phyloP scores from a whole-genome alignment of 2,329 filamentous ascomycete species.

The Beauveria sp. region DNA sequence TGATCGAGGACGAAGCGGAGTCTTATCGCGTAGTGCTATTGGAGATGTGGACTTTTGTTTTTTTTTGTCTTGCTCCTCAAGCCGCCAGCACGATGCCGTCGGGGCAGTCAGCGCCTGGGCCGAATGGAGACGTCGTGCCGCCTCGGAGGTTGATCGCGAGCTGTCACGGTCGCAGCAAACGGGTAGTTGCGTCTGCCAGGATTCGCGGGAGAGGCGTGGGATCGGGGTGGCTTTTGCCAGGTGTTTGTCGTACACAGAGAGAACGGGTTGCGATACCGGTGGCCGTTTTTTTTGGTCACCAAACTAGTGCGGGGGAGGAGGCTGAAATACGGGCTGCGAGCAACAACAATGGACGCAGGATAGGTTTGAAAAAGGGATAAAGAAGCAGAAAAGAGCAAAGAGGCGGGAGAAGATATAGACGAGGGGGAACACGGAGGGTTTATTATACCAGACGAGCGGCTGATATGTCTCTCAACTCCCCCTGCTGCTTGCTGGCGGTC shows the following conservation, averaged over 20 bases:
- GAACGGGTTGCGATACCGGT: slow-evolving; percentile 1
- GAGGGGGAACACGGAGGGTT: slow-evolving; percentile 1
- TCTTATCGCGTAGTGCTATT: not conserved
- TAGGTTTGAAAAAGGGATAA: not conserved
- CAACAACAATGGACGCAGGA: not conserved
- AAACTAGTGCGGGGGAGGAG: not conserved
- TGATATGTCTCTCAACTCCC: not conserved
- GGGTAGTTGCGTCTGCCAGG: not conserved
- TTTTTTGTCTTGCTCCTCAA: not conserved
- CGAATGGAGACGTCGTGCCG: not conserved
- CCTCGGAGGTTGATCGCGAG: not conserved
- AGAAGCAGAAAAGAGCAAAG: too few relatives aligned
- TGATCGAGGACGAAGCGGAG: slow-evolving; percentile 13
- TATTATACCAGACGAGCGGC: not conserved
- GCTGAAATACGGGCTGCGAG: not conserved
- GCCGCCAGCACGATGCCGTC: slow-evolving; percentile 9
- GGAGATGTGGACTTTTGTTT: not conserved
- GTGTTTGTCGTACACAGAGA: not conserved
- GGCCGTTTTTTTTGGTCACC: not conserved
- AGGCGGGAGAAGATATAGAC: not conserved
- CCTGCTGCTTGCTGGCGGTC: not conserved
- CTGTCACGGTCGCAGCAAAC: not conserved
- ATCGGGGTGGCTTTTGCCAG: not conserved
- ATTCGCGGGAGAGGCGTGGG: not conserved
- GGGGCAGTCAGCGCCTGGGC: slow-evolving; percentile 10